Conservation (phyloP, 805 yeast genomes). For the Scheffersomyces lignosus region DNA sequence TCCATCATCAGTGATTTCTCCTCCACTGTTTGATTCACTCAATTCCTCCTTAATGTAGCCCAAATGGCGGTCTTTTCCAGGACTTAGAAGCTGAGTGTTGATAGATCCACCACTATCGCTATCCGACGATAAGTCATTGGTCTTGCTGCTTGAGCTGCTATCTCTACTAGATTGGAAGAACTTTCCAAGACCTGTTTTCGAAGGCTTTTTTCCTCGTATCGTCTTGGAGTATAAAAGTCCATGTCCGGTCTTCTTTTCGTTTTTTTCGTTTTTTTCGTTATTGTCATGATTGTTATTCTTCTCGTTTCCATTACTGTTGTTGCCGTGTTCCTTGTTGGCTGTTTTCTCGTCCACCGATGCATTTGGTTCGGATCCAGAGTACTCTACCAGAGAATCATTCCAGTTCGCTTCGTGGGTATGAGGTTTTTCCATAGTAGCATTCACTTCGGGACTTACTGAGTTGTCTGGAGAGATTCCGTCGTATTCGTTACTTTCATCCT, state of each 20-base stretch:
- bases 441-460: neutral
- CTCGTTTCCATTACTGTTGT: constrained; percentile 1
- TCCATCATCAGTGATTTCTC: constrained; percentile 14
- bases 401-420: neutral
- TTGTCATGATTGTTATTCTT: neutral
- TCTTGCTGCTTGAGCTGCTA: neutral
- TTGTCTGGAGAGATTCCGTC: neutral
- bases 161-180: constrained; percentile 8
- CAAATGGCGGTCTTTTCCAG: neutral
- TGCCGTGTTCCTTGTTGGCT: neutral
- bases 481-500: too few relatives aligned
- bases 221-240: constrained; percentile 10
- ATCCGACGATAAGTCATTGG: constrained; percentile 1
- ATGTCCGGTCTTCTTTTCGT: too few relatives aligned
- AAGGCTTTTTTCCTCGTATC: constrained; percentile 6
- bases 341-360: neutral
- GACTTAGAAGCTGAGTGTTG: constrained; percentile 3
- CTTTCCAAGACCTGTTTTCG: constrained; percentile 4
- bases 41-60: constrained; percentile 12
- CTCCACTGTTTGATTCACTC: constrained; percentile 16
- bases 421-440: neutral
- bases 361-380: too few relatives aligned
- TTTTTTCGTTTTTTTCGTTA: too few relatives aligned
- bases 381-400: neutral
- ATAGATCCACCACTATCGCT: constrained; percentile 13